Conservation (phyloP, 257 asterid genomes). For the Plantago elongata region DNA sequence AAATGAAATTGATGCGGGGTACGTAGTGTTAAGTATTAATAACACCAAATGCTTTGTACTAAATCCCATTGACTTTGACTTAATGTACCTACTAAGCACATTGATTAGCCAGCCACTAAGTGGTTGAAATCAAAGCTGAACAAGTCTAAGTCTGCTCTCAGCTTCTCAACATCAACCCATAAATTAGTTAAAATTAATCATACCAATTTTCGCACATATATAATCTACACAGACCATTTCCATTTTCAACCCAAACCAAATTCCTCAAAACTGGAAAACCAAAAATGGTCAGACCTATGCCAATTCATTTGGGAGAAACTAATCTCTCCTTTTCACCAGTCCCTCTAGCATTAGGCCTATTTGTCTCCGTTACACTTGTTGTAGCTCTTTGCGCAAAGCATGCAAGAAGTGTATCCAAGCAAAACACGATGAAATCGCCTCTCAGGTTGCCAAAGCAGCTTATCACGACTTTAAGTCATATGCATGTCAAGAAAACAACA, state of each 20-base stretch:
- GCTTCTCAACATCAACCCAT: slow-evolving; percentile 34
- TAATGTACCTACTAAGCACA: neutral
- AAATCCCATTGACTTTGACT: neutral
- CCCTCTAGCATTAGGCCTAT: slow-evolving; percentile 55
- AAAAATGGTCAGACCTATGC: slow-evolving; percentile 52
- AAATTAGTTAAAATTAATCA: neutral
- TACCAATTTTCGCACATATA: slow-evolving; percentile 14
- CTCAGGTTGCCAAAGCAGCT: slow-evolving; percentile 32
- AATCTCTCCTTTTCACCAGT: slow-evolving; percentile 14
- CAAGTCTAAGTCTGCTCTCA: slow-evolving; percentile 24
- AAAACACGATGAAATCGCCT: slow-evolving; percentile 27
- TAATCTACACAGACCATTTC: neutral
- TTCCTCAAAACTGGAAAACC: neutral
- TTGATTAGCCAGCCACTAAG: slow-evolving; percentile 20
- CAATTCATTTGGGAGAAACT: slow-evolving; percentile 23
- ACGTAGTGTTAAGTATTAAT: too few relatives aligned
- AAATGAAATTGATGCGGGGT: too few relatives aligned
- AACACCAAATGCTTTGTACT: too few relatives aligned
- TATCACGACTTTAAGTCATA: slow-evolving; percentile 24
- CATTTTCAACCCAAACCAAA: slow-evolving; percentile 6
- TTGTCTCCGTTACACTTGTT: slow-evolving; percentile 43
- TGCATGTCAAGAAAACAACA: slow-evolving; percentile 16
- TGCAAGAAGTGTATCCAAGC: slow-evolving; percentile 28
- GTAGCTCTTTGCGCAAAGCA: slow-evolving; percentile 65
- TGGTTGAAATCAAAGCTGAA: slow-evolving; percentile 24